Evolutionary conservation across 2,329 filamentous ascomycete species (phyloP).

Genomic region (Tolypocladium cylindrosporum): DNA sequence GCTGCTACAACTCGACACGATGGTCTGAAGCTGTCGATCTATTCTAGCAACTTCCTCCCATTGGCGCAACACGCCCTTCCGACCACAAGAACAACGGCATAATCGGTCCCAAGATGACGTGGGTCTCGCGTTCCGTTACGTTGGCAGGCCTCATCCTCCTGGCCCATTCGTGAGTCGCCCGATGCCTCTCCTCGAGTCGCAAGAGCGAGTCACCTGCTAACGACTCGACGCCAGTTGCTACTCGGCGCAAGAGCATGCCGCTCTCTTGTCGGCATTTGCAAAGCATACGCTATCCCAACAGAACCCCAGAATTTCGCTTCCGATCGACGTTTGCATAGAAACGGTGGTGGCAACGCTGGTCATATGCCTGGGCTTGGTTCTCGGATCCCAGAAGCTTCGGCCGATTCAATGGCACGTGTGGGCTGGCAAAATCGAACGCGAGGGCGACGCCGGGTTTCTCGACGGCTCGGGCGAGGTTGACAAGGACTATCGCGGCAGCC

Average conservation of each 20-base stretch:
- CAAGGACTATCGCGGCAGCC: constrained; percentile 64
- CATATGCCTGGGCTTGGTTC: constrained; percentile 75
- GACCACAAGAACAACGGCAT: not conserved
- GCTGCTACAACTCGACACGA: not conserved
- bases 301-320: constrained; percentile 43
- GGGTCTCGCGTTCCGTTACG: constrained; percentile 62
- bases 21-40: not conserved
- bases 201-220: constrained; percentile 7
- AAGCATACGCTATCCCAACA: constrained; percentile 32
- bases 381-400: constrained; percentile 66
- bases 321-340: constrained; percentile 80
- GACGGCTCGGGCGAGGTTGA: constrained; percentile 54
- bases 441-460: constrained; percentile 53
- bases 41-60: not conserved
- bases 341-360: constrained; percentile 69
- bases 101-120: constrained; percentile 46
- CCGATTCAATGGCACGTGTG: constrained; percentile 78
- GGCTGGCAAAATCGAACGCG: constrained; percentile 74
- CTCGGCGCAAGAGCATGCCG: constrained; percentile 86
- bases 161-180: constrained; percentile 62
- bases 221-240: constrained; percentile 61
- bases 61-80: not conserved
- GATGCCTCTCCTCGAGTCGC: constrained; percentile 17
- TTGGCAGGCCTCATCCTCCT: constrained; percentile 68
- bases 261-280: constrained; percentile 50